Conservation (phyloP, 2,329 filamentous ascomycete genomes). For the Microascus cirrosus region DNA sequence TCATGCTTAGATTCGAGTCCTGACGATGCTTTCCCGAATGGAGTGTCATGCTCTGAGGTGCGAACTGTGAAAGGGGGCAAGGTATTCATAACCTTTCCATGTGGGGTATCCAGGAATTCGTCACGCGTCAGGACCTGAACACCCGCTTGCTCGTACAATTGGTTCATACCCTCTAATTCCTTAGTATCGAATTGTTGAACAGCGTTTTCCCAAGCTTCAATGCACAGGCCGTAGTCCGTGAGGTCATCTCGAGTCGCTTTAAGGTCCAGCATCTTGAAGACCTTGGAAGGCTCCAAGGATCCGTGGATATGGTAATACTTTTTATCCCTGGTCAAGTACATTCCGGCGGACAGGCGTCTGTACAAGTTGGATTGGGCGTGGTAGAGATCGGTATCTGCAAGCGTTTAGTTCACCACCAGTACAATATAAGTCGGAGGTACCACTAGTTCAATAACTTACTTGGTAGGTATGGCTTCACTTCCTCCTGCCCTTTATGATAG, state of each 20-base stretch:
- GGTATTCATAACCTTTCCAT: constrained; percentile 15
- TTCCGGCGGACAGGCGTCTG: constrained; percentile 59
- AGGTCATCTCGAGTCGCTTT: constrained; percentile 49
- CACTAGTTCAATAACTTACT: neutral
- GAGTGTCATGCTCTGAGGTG: constrained; percentile 36
- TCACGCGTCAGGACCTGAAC: constrained; percentile 47
- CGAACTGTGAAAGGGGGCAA: constrained; percentile 38
- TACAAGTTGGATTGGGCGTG: constrained; percentile 61
- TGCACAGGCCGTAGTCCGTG: constrained; percentile 46
- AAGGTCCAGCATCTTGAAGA: constrained; percentile 59
- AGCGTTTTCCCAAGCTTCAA: constrained; percentile 46
- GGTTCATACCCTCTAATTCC: constrained; percentile 49
- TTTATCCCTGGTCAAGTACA: constrained; percentile 57
- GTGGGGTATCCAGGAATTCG: constrained; percentile 43
- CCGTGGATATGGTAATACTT: constrained; percentile 68
- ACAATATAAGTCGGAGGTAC: neutral
- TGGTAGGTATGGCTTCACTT: constrained; percentile 12
- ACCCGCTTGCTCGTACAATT: constrained; percentile 45
- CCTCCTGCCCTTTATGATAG: constrained; percentile 22
- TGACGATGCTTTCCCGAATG: constrained; percentile 16
- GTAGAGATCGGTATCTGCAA: constrained; percentile 58
- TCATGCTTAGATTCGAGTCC: too few species aligned
- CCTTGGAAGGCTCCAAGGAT: constrained; percentile 59
- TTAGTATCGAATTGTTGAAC: constrained; percentile 41
- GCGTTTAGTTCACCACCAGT: neutral